Evolutionary conservation across 345 rosid genomes (phyloP).

Genomic region (Acer negundo): DNA sequence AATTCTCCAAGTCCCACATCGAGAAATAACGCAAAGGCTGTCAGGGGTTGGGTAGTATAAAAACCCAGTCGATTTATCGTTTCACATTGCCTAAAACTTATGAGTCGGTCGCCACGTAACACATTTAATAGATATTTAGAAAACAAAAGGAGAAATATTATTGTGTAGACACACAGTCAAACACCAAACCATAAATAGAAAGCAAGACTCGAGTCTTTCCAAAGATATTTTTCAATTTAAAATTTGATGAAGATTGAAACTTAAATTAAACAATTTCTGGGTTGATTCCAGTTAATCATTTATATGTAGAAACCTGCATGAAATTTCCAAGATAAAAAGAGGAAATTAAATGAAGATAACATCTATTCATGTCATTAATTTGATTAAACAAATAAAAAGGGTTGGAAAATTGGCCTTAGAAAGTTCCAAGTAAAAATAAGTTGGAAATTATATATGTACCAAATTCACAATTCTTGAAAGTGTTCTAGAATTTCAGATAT

Average conservation of each 20-base stretch:
- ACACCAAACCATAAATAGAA: background rate
- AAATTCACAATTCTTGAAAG: background rate
- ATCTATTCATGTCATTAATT: background rate
- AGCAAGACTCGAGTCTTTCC: background rate
- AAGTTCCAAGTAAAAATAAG: background rate
- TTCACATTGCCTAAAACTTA: no score
- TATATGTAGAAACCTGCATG: background rate
- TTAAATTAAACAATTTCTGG: background rate
- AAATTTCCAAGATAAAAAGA: background rate
- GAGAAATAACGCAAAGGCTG: no score
- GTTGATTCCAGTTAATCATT: background rate
- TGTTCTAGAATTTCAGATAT: background rate
- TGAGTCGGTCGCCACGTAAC: no score
- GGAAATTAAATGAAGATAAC: background rate
- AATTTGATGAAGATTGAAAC: background rate
- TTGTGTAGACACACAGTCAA: no score
- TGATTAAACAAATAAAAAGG: background rate
- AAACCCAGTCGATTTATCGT: no score
- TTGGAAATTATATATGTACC: background rate
- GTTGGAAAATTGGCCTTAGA: background rate
- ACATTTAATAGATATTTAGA: no score
- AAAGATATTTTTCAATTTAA: no score
- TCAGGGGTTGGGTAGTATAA: no score
- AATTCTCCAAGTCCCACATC: slow-evolving; percentile 28
- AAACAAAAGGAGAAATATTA: no score